Evolutionary conservation across 768 basidiomycete species (phyloP), one percentile per base, ranked within the genome.

Genomic region (Suillus plorans): DNA sequence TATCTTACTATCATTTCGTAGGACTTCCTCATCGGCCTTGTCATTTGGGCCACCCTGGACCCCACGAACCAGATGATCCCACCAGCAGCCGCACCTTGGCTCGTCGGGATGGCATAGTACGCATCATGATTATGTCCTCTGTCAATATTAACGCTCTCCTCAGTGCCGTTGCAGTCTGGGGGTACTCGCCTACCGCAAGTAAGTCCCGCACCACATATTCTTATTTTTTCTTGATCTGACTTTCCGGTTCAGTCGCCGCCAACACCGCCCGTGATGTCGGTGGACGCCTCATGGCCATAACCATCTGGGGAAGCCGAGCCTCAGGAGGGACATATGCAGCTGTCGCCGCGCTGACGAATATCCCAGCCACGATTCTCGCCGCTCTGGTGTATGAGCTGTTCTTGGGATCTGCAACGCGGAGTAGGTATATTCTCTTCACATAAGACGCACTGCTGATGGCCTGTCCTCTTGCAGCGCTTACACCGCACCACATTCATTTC

Each of bases 181-280:
- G 87, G 45, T 90, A 78, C 71, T 77, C 84, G 5, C 76, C 82
- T 3, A 77, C 80, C 42, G 82, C 83, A 28, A 73, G 86, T 87
- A 69, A 59, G 58, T 10, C 25, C 10, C 8, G 2, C 10, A 6
- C 8, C 12, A 31, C 3, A 44, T 70, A 79, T 71, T 1, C 41
- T 20, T 42, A 45, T 59, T 55, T 6, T 57, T 22, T 20, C 28
- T n/a, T 44, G 31, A 42, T 42, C 58, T 59, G 41, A 59, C 25
- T 20, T 42, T 42, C 5, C 28, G 25, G 25, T 65, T 10, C 63
- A 86, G 83, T 91, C 53, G 80, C 86, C 16, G 79, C 88, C 41
- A 91, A 91, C 73, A 75, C 86, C 4, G 88, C 89, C 36, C 87
- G 89, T 70, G 89, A 91, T 71, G 36, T 91, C 50, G 89, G 89